phyloP scores from a whole-genome alignment of 495 filamentous ascomycete species.

The Glarea lozoyensis region DNA sequence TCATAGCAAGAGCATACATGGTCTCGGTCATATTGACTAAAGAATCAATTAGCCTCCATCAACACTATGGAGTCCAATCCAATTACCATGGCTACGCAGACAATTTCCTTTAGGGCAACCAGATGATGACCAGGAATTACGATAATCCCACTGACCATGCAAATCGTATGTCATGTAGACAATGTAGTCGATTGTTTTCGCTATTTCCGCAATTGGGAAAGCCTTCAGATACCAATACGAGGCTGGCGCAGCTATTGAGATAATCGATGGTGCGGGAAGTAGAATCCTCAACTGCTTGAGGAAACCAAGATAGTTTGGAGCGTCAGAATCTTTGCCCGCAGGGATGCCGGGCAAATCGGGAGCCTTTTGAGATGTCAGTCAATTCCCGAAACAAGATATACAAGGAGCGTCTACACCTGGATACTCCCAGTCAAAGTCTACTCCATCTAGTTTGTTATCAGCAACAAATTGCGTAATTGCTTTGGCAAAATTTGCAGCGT shows the following conservation, averaged over 20 bases:
- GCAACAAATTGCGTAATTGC: constrained; percentile 24
- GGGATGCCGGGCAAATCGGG: constrained; percentile 35
- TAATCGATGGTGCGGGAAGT: background rate
- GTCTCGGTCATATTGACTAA: constrained; percentile 37
- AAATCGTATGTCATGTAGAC: constrained; percentile 32
- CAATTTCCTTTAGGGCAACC: constrained; percentile 27
- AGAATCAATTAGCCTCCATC: too few relatives aligned
- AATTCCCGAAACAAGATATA: too few relatives aligned
- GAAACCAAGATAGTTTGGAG: constrained; percentile 22
- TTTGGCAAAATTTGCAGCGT: constrained; percentile 26
- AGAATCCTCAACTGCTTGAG: constrained; percentile 1
- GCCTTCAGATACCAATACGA: constrained; percentile 30
- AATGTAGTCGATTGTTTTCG: constrained; percentile 24
- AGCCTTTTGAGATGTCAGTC: too few relatives aligned
- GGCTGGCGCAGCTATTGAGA: constrained; percentile 16
- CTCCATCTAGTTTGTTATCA: constrained; percentile 21
- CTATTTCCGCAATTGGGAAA: constrained; percentile 23
- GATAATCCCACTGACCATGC: constrained; percentile 21
- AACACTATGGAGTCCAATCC: too few relatives aligned
- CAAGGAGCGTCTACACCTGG: too few relatives aligned
- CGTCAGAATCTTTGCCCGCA: constrained; percentile 19
- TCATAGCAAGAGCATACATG: constrained; percentile 29
- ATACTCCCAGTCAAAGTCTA: constrained; percentile 21
- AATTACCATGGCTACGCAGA: constrained; percentile 24
- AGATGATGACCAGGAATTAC: background rate